Evolutionary conservation across 345 rosid genomes (phyloP).

Genomic region (Rhodamnia argentea): DNA sequence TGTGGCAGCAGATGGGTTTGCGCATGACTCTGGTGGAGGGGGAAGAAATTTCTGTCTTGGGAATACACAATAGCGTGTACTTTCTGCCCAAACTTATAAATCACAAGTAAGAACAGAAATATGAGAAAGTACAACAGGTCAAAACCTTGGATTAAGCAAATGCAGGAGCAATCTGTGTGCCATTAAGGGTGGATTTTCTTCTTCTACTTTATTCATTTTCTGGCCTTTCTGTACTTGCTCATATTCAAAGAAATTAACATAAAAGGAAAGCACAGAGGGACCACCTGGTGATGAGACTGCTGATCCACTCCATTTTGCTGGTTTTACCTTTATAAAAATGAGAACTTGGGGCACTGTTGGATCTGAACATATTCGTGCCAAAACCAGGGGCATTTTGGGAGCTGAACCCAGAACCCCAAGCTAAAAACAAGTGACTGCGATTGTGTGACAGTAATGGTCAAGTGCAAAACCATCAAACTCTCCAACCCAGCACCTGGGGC

Average conservation of each 20-base stretch:
- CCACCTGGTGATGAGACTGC: not conserved
- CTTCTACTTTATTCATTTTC: not conserved
- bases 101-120: not conserved
- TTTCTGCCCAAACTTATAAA: not conserved
- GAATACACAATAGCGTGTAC: not conserved
- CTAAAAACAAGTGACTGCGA: not conserved
- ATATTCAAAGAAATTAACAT: not conserved
- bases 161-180: not conserved
- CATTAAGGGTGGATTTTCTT: not conserved
- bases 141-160: not conserved
- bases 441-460: not conserved
- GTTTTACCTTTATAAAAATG: not conserved
- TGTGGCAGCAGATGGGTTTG: not conserved
- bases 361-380: not conserved
- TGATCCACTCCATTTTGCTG: not conserved
- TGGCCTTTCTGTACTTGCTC: not conserved
- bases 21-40: not conserved
- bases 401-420: not conserved
- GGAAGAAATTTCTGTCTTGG: not conserved
- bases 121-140: not conserved
- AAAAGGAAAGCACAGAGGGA: not conserved
- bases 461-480: slow-evolving; percentile 5
- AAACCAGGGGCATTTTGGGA: not conserved
- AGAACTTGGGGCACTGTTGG: not conserved
- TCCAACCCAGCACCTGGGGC: slow-evolving; percentile 1